A percentile compares a stretch with the other conserved stretches of the same genome.
Conservation (phyloP, 345 rosid genomes). For the Ceriops decandra region DNA sequence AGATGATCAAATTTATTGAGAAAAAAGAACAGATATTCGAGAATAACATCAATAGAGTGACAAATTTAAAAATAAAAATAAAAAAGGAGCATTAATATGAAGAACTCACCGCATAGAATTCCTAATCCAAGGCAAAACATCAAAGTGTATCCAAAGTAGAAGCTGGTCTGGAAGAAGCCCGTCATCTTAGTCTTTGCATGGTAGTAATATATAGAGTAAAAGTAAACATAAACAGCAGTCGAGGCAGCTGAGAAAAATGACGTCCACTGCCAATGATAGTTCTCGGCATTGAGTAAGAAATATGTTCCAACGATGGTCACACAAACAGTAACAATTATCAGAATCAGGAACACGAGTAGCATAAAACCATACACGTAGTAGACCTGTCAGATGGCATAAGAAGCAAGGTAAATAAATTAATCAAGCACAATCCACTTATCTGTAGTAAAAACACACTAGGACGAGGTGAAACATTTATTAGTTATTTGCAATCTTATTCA, state of each 20-base stretch:
- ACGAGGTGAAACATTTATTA: no score
- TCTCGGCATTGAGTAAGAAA: slow-evolving; percentile 90
- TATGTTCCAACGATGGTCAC: slow-evolving; percentile 92
- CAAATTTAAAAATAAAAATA: not conserved
- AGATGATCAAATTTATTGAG: no score
- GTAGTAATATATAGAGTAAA: slow-evolving; percentile 86
- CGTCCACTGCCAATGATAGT: slow-evolving; percentile 98
- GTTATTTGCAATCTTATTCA: no score
- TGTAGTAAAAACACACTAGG: not conserved
- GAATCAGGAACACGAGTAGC: slow-evolving; percentile 85
- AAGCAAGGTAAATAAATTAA: not conserved
- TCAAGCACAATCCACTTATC: not conserved
- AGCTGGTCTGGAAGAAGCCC: slow-evolving; percentile 95
- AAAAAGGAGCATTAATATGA: not conserved
- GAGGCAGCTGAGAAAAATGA: slow-evolving; percentile 95
- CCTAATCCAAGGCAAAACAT: slow-evolving; percentile 96
- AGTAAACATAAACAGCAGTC: slow-evolving; percentile 83
- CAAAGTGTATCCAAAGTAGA: slow-evolving; percentile 93
- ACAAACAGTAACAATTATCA: slow-evolving; percentile 78
- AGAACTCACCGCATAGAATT: slow-evolving; percentile 79
- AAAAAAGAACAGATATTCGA: not conserved
- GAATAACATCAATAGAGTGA: not conserved
- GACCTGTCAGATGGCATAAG: slow-evolving; percentile 44
- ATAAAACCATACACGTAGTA: slow-evolving; percentile 93
- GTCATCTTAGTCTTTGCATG: slow-evolving; percentile 91